Conservation (phyloP, 768 basidiomycete species). For the Cystofilobasidium capitatum region DNA sequence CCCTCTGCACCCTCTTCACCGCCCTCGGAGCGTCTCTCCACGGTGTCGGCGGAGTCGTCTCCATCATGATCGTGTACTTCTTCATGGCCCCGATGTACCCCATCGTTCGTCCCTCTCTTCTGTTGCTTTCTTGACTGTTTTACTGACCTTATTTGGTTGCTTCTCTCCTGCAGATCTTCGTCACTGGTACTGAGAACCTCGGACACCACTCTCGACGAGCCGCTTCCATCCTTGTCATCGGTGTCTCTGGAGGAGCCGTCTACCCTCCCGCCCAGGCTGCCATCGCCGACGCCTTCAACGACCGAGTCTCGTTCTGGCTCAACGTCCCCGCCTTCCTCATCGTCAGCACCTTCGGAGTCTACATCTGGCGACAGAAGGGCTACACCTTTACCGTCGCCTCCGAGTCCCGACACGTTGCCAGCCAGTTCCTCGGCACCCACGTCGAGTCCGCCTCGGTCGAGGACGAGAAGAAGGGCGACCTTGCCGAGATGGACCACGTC, state of each 20-base stretch:
- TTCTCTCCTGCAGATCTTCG: conserved; percentile 45
- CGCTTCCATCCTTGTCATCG: conserved; percentile 38
- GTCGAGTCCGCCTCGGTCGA: neutral
- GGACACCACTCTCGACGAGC: conserved; percentile 40
- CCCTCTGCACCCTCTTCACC: conserved; percentile 49
- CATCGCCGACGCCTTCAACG: conserved; percentile 33
- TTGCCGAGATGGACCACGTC: conserved; percentile 3
- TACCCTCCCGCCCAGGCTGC: conserved; percentile 40
- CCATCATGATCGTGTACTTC: conserved; percentile 59
- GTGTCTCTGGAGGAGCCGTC: conserved; percentile 36
- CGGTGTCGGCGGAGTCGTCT: conserved; percentile 52
- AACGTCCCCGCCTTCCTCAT: conserved; percentile 19
- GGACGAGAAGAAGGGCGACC: conserved; percentile 3
- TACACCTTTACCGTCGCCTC: neutral
- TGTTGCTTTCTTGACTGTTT: neutral
- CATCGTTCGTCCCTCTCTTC: conserved; percentile 7
- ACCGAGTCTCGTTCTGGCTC: conserved; percentile 19
- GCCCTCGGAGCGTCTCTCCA: conserved; percentile 48
- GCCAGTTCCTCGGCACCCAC: neutral
- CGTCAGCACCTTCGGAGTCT: conserved; percentile 12
- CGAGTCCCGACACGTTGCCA: conserved; percentile 10
- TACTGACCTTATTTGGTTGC: neutral
- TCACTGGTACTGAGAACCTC: conserved; percentile 36
- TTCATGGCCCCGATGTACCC: conserved; percentile 51
- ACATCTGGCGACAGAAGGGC: conserved; percentile 19